These are phyloP conservation scores for Aegilops bicornis DNA, from an alignment of 176 grass and related monocot genomes.

Conservation along the genomic window DNA sequence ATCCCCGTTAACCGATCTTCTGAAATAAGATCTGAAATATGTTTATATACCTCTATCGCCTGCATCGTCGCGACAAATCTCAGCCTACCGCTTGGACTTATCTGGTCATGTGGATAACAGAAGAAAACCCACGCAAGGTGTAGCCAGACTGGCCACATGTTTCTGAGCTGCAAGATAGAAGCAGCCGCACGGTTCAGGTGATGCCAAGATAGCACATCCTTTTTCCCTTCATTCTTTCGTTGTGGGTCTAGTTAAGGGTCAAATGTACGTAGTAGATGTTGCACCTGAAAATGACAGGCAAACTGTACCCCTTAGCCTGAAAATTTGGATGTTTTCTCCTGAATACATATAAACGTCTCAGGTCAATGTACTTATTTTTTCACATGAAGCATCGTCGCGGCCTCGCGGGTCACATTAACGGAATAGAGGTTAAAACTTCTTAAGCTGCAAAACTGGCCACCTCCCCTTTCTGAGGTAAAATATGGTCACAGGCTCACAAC, in stretches of 20 bases:
- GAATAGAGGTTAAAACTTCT: not conserved
- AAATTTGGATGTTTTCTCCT: conserved; percentile 24
- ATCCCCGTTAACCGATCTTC: conserved; percentile 14
- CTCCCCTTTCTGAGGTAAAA: not conserved
- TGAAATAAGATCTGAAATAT: not conserved
- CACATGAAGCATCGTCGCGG: not conserved
- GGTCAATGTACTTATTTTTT: not conserved
- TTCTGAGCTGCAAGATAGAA: conserved; percentile 49
- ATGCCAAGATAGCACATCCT: conserved; percentile 29
- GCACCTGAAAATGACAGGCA: conserved; percentile 33
- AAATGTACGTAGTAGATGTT: conserved; percentile 18
- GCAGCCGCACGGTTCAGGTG: conserved; percentile 34
- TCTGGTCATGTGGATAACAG: conserved; percentile 66
- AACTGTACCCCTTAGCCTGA: not conserved
- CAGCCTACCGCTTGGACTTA: conserved; percentile 55
- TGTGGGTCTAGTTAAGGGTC: not conserved
- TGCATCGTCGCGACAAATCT: conserved; percentile 24
- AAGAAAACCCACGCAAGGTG: conserved; percentile 43
- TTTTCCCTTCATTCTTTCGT: not conserved
- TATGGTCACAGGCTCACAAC: not conserved
- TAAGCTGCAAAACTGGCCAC: not conserved
- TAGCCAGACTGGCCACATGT: conserved; percentile 59
- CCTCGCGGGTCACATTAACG: not conserved
- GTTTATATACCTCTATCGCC: conserved; percentile 48
- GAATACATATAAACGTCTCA: not conserved